Percentiles rank a stretch among this genome's conserved stretches.
These are phyloP conservation scores for Phaeodactylum tricornutum DNA, from an alignment of 108 stramenopile genomes.

Conservation along the genomic window DNA sequence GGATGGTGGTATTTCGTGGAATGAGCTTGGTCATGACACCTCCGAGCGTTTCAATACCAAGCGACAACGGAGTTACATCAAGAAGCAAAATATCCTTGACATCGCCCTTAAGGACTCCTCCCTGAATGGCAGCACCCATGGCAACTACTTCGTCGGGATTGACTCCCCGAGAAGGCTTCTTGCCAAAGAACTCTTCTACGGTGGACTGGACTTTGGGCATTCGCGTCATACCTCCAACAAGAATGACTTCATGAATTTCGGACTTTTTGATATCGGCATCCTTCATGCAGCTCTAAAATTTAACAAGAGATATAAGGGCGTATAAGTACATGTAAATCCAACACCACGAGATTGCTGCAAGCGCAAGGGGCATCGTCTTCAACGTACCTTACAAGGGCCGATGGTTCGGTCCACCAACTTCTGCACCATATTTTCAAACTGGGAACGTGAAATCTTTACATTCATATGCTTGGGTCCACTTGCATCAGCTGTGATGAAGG, in stretches of 20 bases:
- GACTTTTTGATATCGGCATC: slow-evolving; percentile 88
- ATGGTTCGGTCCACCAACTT: slow-evolving; percentile 87
- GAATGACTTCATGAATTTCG: slow-evolving; percentile 96
- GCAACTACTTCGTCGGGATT: slow-evolving; percentile 99
- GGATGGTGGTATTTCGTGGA: slow-evolving; percentile 98
- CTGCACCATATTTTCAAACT: slow-evolving; percentile 96
- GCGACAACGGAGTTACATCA: slow-evolving; percentile 97
- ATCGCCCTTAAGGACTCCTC: slow-evolving; percentile 97
- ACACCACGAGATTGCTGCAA: too few species aligned
- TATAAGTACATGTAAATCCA: background rate
- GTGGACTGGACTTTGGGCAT: slow-evolving; percentile 99
- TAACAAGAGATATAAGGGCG: background rate
- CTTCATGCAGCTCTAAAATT: slow-evolving; percentile 74
- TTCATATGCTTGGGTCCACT: slow-evolving; percentile 98
- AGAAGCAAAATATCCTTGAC: slow-evolving; percentile 98
- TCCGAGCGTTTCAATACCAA: slow-evolving; percentile 99
- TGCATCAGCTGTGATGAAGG: slow-evolving; percentile 99
- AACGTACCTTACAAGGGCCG: slow-evolving; percentile 88
- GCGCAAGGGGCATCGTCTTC: background rate
- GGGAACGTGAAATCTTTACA: slow-evolving; percentile 83
- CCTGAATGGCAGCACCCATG: slow-evolving; percentile 99
- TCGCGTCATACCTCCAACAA: slow-evolving; percentile 99
- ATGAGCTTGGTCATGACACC: slow-evolving; percentile 99
- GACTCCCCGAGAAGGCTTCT: slow-evolving; percentile 84
- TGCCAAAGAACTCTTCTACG: slow-evolving; percentile 96